Percentiles rank a stretch among this genome's conserved stretches.
These are phyloP conservation scores for Oryza officinalis DNA, from an alignment of 176 grass and related monocot genomes.

Conservation along the genomic window DNA sequence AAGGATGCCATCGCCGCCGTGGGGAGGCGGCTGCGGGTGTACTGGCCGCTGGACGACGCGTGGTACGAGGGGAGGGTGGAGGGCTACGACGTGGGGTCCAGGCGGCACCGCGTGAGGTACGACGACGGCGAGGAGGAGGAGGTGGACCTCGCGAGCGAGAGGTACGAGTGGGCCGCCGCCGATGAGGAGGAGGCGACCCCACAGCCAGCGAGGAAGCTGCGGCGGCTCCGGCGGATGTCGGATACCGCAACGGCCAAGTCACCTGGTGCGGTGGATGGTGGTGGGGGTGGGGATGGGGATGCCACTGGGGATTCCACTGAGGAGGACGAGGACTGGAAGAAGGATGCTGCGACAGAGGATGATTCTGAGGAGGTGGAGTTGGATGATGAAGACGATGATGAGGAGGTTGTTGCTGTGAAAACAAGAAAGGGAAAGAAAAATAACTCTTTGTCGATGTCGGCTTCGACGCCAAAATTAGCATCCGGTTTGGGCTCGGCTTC, in stretches of 20 bases:
- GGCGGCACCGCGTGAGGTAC: constrained; percentile 64
- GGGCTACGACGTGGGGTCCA: constrained; percentile 48
- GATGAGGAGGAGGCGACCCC: constrained; percentile 13
- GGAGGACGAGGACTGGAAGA: constrained; percentile 83
- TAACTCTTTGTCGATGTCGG: constrained; percentile 23
- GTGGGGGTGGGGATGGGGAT: constrained; percentile 35
- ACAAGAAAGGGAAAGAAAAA: constrained; percentile 41
- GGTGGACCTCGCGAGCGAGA: constrained; percentile 70
- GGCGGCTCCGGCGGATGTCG: constrained; percentile 71
- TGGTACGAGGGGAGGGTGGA: constrained; percentile 75
- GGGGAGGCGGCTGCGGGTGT: constrained; percentile 73
- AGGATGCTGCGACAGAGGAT: constrained; percentile 30
- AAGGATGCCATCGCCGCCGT: constrained; percentile 7
- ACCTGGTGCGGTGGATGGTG: constrained; percentile 29
- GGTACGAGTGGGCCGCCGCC: constrained; percentile 59
- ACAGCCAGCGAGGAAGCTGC: constrained; percentile 56
- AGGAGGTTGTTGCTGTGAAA: constrained; percentile 42
- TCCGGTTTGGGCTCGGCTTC: constrained; percentile 19
- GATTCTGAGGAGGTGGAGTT: constrained; percentile 78
- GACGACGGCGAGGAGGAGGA: constrained; percentile 80
- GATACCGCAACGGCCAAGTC: constrained; percentile 31
- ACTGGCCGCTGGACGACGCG: constrained; percentile 80
- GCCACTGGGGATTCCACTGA: constrained; percentile 47
- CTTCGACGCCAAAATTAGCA: neutral
- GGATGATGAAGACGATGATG: constrained; percentile 51